These are phyloP conservation scores for Picea engelmannii DNA, from an alignment of 83 land plant species.

Conservation along the genomic window DNA sequence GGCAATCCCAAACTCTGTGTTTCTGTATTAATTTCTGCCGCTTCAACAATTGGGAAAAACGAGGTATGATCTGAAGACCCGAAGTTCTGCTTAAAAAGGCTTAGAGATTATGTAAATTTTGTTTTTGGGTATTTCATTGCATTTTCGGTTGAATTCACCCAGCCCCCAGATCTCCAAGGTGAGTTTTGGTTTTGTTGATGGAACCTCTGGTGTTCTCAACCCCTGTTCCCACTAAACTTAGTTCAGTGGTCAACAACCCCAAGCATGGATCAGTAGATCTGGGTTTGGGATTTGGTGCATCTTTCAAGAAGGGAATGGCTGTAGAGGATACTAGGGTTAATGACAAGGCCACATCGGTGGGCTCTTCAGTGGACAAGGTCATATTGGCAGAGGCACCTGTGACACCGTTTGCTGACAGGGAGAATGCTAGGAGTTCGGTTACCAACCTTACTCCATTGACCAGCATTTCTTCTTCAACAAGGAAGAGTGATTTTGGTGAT, in stretches of 20 bases:
- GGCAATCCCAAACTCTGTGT: neutral
- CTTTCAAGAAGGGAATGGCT: neutral
- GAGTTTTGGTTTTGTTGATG: neutral
- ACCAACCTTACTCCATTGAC: slow-evolving; percentile 11
- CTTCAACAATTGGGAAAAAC: neutral
- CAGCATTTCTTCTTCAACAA: neutral
- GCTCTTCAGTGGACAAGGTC: neutral
- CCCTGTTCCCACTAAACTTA: neutral
- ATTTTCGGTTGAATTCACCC: neutral
- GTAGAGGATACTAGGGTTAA: slow-evolving; percentile 1
- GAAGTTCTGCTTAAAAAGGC: neutral
- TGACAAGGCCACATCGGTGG: neutral
- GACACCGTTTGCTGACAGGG: slow-evolving; percentile 5
- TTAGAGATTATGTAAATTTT: neutral
- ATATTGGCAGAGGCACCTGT: slow-evolving; percentile 9
- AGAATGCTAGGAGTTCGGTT: neutral
- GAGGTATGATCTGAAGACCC: neutral
- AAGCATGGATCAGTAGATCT: neutral
- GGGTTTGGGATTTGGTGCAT: neutral
- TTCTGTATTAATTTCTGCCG: neutral
- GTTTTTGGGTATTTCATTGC: neutral
- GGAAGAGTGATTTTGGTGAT: neutral
- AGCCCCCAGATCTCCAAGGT: neutral
- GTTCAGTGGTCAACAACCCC: neutral
- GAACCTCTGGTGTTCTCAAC: neutral